A percentile compares a stretch with the other conserved stretches of the same genome.
phyloP scores from a whole-genome alignment of 768 basidiomycete species.

The Boletus sp. region DNA sequence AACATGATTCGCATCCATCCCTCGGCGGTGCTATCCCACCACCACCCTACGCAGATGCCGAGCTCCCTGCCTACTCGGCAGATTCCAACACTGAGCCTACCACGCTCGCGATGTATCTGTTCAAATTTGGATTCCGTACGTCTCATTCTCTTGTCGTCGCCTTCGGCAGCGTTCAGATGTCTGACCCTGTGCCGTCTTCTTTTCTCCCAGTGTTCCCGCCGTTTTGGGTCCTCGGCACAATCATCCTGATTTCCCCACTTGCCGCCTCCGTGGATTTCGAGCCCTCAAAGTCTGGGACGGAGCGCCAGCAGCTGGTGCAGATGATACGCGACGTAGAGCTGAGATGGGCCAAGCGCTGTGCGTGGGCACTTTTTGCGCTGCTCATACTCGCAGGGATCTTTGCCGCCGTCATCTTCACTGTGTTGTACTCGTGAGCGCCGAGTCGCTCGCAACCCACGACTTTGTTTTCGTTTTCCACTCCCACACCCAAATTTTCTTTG shows the following conservation, averaged over 20 bases:
- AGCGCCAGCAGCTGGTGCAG: slow-evolving; percentile 31
- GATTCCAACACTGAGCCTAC: slow-evolving; percentile 32
- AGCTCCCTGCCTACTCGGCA: slow-evolving; percentile 34
- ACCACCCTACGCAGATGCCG: slow-evolving; percentile 32
- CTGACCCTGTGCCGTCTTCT: neutral
- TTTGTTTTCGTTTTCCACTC: neutral
- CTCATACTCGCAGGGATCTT: neutral
- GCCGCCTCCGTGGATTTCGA: slow-evolving; percentile 29
- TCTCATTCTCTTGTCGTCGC: slow-evolving; percentile 1
- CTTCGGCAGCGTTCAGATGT: neutral
- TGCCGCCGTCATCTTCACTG: neutral
- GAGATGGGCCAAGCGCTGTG: slow-evolving; percentile 41
- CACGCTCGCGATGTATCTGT: slow-evolving; percentile 46
- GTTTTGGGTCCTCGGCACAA: slow-evolving; percentile 43
- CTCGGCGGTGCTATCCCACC: slow-evolving; percentile 14
- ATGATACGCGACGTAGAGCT: slow-evolving; percentile 36
- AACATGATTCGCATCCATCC: slow-evolving; percentile 24
- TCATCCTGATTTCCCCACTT: slow-evolving; percentile 42
- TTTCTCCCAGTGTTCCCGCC: slow-evolving; percentile 42
- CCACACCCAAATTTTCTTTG: neutral
- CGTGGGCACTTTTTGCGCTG: slow-evolving; percentile 2
- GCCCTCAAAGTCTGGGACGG: slow-evolving; percentile 34
- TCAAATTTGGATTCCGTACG: slow-evolving; percentile 50
- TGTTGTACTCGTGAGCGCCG: neutral
- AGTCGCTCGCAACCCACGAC: neutral